Percentiles rank a stretch among this genome's conserved stretches.
Conservation (phyloP, 2,329 filamentous ascomycete genomes). For the Coleophoma cylindrospora region DNA sequence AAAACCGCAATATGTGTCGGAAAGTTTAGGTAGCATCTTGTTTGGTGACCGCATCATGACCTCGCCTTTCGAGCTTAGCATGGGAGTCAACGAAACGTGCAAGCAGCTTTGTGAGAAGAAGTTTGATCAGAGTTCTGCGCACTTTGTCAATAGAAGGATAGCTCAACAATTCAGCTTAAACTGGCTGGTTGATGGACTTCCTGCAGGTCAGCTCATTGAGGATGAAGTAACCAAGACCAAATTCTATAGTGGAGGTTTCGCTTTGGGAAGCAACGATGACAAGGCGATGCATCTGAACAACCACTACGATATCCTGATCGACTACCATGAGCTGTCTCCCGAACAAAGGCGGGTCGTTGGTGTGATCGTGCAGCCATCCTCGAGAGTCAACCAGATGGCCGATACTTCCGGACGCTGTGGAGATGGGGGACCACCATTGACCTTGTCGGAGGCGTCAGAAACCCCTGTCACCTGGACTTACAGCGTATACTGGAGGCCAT, state of each 20-base stretch:
- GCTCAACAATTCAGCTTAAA: constrained; percentile 85
- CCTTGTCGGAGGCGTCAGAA: constrained; percentile 57
- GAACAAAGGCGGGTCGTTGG: constrained; percentile 84
- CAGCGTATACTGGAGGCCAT: constrained; percentile 83
- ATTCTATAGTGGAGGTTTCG: constrained; percentile 90
- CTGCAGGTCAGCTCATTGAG: constrained; percentile 76
- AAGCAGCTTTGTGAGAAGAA: constrained; percentile 71
- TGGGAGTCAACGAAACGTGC: constrained; percentile 84
- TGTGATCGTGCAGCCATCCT: constrained; percentile 80
- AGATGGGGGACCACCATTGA: constrained; percentile 48
- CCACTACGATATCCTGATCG: constrained; percentile 90
- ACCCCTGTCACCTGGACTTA: constrained; percentile 83
- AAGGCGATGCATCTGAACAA: constrained; percentile 71
- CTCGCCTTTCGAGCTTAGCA: constrained; percentile 86
- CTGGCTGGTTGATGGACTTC: constrained; percentile 92
- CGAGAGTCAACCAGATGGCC: constrained; percentile 54
- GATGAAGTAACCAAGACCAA: constrained; percentile 72
- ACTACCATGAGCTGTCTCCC: constrained; percentile 77
- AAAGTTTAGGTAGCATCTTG: constrained; percentile 90
- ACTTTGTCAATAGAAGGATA: constrained; percentile 81
- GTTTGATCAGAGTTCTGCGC: constrained; percentile 59
- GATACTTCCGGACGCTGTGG: constrained; percentile 47
- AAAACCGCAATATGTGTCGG: constrained; percentile 74
- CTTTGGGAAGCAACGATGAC: constrained; percentile 61
- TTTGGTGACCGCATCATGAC: constrained; percentile 97